A percentile compares a stretch with the other conserved stretches of the same genome.
Conservation (phyloP, 805 yeast species). For the Debaryomyces castellii region DNA sequence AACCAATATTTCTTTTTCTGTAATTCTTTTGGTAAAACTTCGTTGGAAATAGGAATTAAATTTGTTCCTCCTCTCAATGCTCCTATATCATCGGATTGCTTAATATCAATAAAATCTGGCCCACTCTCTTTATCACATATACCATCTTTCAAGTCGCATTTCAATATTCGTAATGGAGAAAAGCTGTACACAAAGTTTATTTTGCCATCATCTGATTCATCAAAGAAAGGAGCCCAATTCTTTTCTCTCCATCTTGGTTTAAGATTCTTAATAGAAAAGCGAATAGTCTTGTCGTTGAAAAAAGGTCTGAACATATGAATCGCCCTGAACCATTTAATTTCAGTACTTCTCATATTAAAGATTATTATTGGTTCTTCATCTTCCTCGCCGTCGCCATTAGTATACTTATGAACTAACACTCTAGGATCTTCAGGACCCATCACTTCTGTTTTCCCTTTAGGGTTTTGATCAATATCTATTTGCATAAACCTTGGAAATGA, state of each 20-base stretch:
- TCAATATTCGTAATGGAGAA: constrained; percentile 6
- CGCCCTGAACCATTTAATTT: constrained; percentile 16
- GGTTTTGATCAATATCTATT: constrained; percentile 7
- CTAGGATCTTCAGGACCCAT: constrained; percentile 20
- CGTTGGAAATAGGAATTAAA: constrained; percentile 5
- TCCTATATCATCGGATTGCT: constrained; percentile 4
- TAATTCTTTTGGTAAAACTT: constrained; percentile 8
- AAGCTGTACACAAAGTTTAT: constrained; percentile 9
- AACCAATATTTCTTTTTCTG: constrained; percentile 14
- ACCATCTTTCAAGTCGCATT: constrained; percentile 8
- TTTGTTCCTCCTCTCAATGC: constrained; percentile 11
- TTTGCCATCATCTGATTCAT: constrained; percentile 5
- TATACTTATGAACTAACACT: constrained; percentile 11
- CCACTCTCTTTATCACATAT: constrained; percentile 6
- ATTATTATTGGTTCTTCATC: constrained; percentile 22
- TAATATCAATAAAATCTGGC: constrained; percentile 3
- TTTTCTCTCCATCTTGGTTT: constrained; percentile 9
- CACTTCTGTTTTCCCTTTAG: background rate
- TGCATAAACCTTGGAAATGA: constrained; percentile 11
- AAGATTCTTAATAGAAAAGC: constrained; percentile 1
- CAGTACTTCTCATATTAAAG: constrained; percentile 16
- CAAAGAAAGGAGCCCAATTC: constrained; percentile 12
- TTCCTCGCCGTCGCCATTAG: constrained; percentile 2
- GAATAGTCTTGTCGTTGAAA: constrained; percentile 2
- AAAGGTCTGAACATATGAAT: constrained; percentile 23